Conservation (phyloP, 148 eudicot species). For the Cornus suecica region DNA sequence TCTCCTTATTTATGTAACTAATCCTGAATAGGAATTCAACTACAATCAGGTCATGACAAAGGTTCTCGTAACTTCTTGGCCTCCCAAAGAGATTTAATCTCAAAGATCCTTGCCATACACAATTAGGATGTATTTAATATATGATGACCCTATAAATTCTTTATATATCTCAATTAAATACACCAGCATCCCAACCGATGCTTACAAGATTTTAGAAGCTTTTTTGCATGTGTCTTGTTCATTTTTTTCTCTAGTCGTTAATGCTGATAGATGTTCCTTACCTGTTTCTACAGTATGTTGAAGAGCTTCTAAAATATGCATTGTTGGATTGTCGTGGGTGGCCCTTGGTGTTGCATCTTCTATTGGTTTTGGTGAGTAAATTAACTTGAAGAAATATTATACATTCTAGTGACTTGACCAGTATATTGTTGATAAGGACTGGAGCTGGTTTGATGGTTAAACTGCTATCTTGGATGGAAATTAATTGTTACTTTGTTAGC, state of each 20-base stretch:
- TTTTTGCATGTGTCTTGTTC: background rate
- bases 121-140: background rate
- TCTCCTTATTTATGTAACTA: too few relatives aligned
- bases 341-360: conserved; percentile 99
- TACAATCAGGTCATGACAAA: too few relatives aligned
- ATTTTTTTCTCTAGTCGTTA: background rate
- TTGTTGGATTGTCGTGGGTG: conserved; percentile 90
- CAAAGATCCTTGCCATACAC: too few relatives aligned
- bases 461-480: background rate
- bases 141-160: background rate
- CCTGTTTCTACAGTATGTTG: conserved; percentile 64
- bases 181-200: background rate
- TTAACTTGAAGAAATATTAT: background rate
- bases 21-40: too few relatives aligned
- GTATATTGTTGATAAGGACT: too few relatives aligned
- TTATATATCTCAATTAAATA: background rate
- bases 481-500: background rate
- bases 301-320: conserved; percentile 56
- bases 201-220: background rate
- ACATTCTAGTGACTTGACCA: background rate
- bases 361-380: conserved; percentile 88
- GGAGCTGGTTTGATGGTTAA: too few relatives aligned
- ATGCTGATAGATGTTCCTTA: conserved; percentile 1
- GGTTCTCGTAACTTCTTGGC: too few relatives aligned
- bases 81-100: too few relatives aligned